Conservation (phyloP, 768 basidiomycete genomes). For the Leccinum sublutescens region DNA sequence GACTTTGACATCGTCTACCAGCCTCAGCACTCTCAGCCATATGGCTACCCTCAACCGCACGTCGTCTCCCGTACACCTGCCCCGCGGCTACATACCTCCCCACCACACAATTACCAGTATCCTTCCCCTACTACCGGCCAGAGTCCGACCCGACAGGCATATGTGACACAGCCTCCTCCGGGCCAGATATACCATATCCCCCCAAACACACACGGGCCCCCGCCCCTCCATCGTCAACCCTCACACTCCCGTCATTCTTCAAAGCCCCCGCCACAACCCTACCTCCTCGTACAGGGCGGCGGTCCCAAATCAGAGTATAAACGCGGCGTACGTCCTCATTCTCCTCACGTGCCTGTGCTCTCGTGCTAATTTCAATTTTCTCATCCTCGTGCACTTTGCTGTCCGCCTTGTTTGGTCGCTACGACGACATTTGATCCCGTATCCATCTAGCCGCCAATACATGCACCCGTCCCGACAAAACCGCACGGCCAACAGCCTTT, state of each 20-base stretch:
- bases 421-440: constrained; percentile 6
- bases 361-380: constrained; percentile 14
- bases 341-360: constrained; percentile 12
- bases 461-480: constrained; percentile 29
- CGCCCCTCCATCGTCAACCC: constrained; percentile 14
- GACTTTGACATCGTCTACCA: constrained; percentile 21
- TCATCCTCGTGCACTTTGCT: constrained; percentile 1
- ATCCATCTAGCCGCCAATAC: constrained; percentile 22
- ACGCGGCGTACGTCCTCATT: constrained; percentile 27
- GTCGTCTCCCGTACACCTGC: constrained; percentile 12
- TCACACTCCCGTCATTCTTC: constrained; percentile 25
- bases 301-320: constrained; percentile 33
- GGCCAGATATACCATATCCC: constrained; percentile 26
- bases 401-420: constrained; percentile 4
- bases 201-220: constrained; percentile 8
- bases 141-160: constrained; percentile 18
- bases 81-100: constrained; percentile 19
- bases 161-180: constrained; percentile 27
- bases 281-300: constrained; percentile 25
- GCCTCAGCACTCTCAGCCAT: constrained; percentile 6
- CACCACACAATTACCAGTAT: constrained; percentile 20
- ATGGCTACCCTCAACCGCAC: constrained; percentile 21
- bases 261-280: constrained; percentile 26
- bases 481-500: constrained; percentile 30
- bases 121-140: constrained; percentile 6